phyloP scores from a whole-genome alignment of 148 eudicot species.

The Rhododendron mucronatum region DNA sequence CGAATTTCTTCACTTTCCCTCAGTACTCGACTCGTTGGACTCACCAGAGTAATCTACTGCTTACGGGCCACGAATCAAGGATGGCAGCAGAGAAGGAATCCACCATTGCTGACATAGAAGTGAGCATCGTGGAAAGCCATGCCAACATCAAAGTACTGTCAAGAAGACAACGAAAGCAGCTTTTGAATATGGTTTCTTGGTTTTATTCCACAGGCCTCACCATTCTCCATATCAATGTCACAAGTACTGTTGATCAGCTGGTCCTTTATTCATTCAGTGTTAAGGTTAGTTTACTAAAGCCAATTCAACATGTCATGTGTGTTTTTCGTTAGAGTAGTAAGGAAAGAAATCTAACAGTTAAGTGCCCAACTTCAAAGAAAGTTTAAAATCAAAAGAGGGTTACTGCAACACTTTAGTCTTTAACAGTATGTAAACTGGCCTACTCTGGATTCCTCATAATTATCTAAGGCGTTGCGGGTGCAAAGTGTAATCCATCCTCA shows the following conservation, averaged over 20 bases:
- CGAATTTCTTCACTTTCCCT: slow-evolving; percentile 48
- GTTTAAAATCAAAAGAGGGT: no score
- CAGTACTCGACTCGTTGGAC: slow-evolving; percentile 34
- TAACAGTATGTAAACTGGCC: neutral
- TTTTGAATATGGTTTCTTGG: slow-evolving; percentile 31
- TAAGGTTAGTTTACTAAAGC: slow-evolving; percentile 31
- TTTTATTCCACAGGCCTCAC: slow-evolving; percentile 30
- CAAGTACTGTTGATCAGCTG: slow-evolving; percentile 28
- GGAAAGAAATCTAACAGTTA: no score
- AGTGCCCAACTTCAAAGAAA: no score
- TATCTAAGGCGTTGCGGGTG: neutral
- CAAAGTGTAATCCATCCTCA: neutral
- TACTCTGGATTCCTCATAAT: neutral
- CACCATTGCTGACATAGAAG: slow-evolving; percentile 44
- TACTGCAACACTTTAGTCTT: no score
- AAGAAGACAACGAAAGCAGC: slow-evolving; percentile 39
- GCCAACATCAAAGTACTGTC: slow-evolving; percentile 37
- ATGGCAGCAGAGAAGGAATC: slow-evolving; percentile 8
- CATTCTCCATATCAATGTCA: slow-evolving; percentile 47
- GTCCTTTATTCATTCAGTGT: slow-evolving; percentile 45
- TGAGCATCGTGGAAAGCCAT: slow-evolving; percentile 43
- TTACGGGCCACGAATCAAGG: neutral
- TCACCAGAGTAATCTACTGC: neutral
- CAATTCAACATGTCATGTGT: no score
- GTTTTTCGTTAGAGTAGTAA: no score